phyloP scores from a whole-genome alignment of 345 rosid genomes.

The Anacardium occidentale region DNA sequence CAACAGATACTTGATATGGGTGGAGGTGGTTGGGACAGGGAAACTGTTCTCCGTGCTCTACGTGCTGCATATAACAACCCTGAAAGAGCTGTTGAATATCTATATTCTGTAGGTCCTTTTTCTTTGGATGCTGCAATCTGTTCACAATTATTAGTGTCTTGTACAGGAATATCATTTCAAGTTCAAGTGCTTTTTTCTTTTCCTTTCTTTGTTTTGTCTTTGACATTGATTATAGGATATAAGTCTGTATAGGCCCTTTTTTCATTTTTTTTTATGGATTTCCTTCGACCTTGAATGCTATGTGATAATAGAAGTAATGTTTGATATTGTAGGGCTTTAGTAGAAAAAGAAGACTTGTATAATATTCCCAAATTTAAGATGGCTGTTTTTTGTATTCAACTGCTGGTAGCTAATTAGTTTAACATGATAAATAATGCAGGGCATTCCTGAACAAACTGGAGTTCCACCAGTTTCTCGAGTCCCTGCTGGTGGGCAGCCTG shows the following conservation, averaged over 20 bases:
- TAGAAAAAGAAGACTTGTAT: neutral
- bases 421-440: conserved; percentile 31
- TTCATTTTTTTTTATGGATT: neutral
- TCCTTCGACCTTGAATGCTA: neutral
- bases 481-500: conserved; percentile 41
- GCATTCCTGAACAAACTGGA: conserved; percentile 63
- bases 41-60: conserved; percentile 55
- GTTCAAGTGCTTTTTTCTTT: neutral
- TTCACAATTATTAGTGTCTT: neutral
- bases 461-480: conserved; percentile 39
- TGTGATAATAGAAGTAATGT: neutral
- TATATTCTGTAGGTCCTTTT: conserved; percentile 44
- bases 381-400: neutral
- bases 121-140: neutral
- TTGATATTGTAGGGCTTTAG: neutral
- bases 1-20: conserved; percentile 67
- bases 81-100: conserved; percentile 63
- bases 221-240: neutral
- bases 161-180: neutral
- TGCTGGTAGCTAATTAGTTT: neutral
- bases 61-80: conserved; percentile 70
- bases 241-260: neutral
- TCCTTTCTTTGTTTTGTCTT: neutral
- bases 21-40: conserved; percentile 62
- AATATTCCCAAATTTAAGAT: neutral